Percentiles rank a stretch among this genome's conserved stretches.
These are phyloP conservation scores for Pythium vanterpoolii DNA, from an alignment of 352 stramenopile species.

Conservation along the genomic window DNA sequence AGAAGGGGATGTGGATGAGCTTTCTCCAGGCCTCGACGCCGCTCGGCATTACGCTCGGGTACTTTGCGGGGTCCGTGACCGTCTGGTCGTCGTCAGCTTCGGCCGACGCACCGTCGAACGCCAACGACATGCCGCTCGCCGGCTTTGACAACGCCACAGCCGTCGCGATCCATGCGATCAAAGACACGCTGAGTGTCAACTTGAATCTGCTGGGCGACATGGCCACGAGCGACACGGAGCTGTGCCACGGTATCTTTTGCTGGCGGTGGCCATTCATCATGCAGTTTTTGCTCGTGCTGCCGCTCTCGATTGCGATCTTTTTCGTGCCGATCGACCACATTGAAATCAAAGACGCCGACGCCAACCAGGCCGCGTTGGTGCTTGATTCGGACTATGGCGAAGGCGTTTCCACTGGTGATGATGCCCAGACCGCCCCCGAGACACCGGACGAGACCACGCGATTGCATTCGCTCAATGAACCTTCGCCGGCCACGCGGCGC, in stretches of 20 bases:
- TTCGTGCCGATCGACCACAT: constrained; percentile 80
- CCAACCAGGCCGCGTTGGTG: constrained; percentile 58
- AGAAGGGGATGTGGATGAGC: constrained; percentile 81
- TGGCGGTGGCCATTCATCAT: constrained; percentile 85
- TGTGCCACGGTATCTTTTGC: constrained; percentile 66
- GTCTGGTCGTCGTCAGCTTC: constrained; percentile 46
- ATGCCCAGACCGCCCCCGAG: constrained; percentile 8
- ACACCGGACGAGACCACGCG: constrained; percentile 12
- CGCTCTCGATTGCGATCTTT: constrained; percentile 76
- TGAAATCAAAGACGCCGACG: constrained; percentile 34
- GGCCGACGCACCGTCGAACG: constrained; percentile 17
- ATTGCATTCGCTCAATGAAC: constrained; percentile 9
- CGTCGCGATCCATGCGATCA: constrained; percentile 17
- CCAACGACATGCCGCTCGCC: constrained; percentile 16
- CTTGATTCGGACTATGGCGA: constrained; percentile 45
- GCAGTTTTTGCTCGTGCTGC: constrained; percentile 72
- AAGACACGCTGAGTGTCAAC: constrained; percentile 21
- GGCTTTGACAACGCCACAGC: constrained; percentile 21
- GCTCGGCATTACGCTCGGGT: constrained; percentile 85
- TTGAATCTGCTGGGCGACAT: constrained; percentile 41
- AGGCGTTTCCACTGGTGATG: constrained; percentile 28
- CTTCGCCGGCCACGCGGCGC: constrained; percentile 5
- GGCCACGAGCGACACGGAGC: constrained; percentile 29
- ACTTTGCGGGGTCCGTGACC: constrained; percentile 76
- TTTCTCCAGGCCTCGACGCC: constrained; percentile 80